A percentile compares a stretch with the other conserved stretches of the same genome.
Conservation (phyloP, 2,329 filamentous ascomycete species). For the Neonectria sp. region DNA sequence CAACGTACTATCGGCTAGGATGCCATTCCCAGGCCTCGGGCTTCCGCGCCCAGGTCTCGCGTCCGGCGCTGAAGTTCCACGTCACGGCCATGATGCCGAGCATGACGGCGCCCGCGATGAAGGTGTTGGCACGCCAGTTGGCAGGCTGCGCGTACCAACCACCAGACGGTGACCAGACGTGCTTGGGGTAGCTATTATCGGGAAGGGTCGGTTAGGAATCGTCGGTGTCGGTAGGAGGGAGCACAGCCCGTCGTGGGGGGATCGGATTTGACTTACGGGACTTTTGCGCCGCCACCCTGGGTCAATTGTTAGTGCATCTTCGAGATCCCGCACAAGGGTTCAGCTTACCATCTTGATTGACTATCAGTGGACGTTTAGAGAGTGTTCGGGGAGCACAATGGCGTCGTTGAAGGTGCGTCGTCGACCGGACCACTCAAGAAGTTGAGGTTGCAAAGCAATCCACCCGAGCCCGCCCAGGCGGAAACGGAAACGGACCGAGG, state of each 20-base stretch:
- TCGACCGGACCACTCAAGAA: slow-evolving; percentile 17
- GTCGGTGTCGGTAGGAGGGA: slow-evolving; percentile 19
- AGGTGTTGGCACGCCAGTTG: slow-evolving; percentile 96
- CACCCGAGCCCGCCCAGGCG: slow-evolving; percentile 7
- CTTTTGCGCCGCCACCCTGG: slow-evolving; percentile 82
- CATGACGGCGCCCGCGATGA: slow-evolving; percentile 78
- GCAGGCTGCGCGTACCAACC: slow-evolving; percentile 96
- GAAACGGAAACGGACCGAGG: slow-evolving; percentile 40
- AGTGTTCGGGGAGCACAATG: slow-evolving; percentile 49
- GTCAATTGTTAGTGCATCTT: slow-evolving; percentile 57
- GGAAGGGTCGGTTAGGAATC: slow-evolving; percentile 29
- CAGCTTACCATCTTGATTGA: slow-evolving; percentile 70
- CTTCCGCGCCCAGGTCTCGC: slow-evolving; percentile 81
- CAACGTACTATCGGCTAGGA: slow-evolving; percentile 84
- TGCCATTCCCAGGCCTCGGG: slow-evolving; percentile 85
- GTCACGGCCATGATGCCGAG: slow-evolving; percentile 77
- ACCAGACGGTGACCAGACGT: slow-evolving; percentile 98
- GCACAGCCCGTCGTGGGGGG: slow-evolving; percentile 32
- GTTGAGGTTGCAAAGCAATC: slow-evolving; percentile 27
- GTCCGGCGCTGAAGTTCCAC: slow-evolving; percentile 81
- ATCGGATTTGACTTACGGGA: slow-evolving; percentile 63
- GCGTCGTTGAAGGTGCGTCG: slow-evolving; percentile 44
- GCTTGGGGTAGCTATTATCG: slow-evolving; percentile 86
- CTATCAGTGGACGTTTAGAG: slow-evolving; percentile 53
- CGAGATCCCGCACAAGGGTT: not conserved